Base-by-base conservation (phyloP, 768 basidiomycete genomes). In the Calvatia gigantea region DNA sequence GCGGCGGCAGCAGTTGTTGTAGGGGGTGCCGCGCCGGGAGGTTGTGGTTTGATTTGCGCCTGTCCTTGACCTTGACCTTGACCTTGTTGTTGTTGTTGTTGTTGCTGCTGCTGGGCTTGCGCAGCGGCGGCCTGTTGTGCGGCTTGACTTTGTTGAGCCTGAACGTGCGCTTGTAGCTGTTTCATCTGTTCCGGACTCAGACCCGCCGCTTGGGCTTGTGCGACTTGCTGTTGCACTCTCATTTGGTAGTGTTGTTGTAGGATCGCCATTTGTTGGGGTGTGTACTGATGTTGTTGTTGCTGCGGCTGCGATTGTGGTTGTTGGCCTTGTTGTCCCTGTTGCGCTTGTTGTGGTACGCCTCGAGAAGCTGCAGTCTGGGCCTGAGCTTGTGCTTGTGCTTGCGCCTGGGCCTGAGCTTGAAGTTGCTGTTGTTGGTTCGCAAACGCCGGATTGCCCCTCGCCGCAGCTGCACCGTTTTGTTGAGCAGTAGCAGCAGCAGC, bases 261-360 rank as follows among this genome's bases (percentile, higher is more conserved):
- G 21, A 48, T 42, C 17, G 21, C 19, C 21, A 23, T 23, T 12
- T 52, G 44, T 9, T 45, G 53, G 19, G 53, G 19, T 19, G 44
- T 32, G 25, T 28, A 46, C 44, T 37, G 21, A 8, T 42, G 35
- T 50, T 27, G 57, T 44, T 23, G 64, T 19, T 35, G 61, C 56
- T 54, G 65, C n/a, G 54, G 63, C 38, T 38, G 52, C 46, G 39
- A n/a, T 42, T 29, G 59, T 28, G 56, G 57, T 45, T 58, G 53
- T 29, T 21, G 58, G 33, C 45, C 59, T 45, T 39, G 54, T n/a
- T 47, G 56, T 29, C 58, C 55, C 48, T 37, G 14, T 55, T 55
- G 37, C 43, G 43, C 38, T 58, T 54, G 45, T 56, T 55, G 28
- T 28, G 54, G 38, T 57, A n/a, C n/a, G n/a, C n/a, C n/a, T n/a